Evolutionary conservation across 2,329 filamentous ascomycete species (phyloP).

Genomic region (Laburnicola sp.): DNA sequence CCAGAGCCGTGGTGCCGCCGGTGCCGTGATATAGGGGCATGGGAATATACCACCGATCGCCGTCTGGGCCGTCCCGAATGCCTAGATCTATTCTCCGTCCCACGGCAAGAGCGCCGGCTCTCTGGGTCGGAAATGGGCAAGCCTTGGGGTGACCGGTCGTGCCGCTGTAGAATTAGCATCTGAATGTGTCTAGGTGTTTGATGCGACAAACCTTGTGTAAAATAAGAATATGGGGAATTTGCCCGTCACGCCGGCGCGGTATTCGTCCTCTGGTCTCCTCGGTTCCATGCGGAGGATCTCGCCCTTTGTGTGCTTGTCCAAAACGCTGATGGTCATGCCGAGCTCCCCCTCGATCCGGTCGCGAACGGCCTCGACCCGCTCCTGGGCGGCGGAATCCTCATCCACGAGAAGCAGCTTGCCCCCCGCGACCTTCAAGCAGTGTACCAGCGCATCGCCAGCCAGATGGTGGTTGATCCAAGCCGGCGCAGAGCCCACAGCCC

Average conservation of each 20-base stretch:
- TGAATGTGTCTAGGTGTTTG: not conserved
- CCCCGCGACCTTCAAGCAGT: constrained; percentile 64
- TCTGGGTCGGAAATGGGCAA: constrained; percentile 61
- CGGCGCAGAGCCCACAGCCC: constrained; percentile 68
- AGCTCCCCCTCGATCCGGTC: constrained; percentile 57
- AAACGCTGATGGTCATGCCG: constrained; percentile 59
- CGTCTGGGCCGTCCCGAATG: constrained; percentile 45
- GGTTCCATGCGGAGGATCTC: constrained; percentile 55
- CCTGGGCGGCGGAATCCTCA: constrained; percentile 54
- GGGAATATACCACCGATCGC: constrained; percentile 71
- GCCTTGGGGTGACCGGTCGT: constrained; percentile 78
- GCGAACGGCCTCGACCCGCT: constrained; percentile 59
- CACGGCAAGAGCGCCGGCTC: constrained; percentile 47
- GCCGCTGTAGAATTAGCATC: constrained; percentile 53
- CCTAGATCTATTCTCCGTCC: constrained; percentile 43
- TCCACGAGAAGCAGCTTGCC: constrained; percentile 54
- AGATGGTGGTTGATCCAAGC: constrained; percentile 74
- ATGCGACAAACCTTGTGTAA: constrained; percentile 62
- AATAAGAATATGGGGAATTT: constrained; percentile 65
- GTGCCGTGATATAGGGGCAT: constrained; percentile 82
- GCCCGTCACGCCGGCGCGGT: constrained; percentile 56
- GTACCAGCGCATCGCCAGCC: constrained; percentile 63
- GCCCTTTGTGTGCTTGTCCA: constrained; percentile 55
- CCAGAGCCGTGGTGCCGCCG: constrained; percentile 63
- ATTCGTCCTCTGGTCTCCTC: constrained; percentile 58